Base-by-base conservation (phyloP, 2,329 filamentous ascomycete genomes). In the Verticillium dahliae region DNA sequence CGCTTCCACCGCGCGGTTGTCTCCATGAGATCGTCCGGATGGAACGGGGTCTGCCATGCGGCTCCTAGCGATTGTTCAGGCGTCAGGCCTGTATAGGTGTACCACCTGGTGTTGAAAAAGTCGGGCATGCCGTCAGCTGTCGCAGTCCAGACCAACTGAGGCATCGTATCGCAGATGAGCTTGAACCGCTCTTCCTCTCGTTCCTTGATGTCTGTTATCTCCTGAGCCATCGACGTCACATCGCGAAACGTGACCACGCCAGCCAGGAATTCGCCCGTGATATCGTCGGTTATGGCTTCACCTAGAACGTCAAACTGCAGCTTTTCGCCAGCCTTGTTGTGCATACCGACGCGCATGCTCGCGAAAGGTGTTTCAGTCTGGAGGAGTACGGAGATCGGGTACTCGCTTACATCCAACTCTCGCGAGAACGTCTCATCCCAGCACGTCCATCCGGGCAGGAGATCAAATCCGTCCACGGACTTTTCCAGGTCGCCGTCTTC, bases 71-170 rank as follows among this genome's bases (percentile, higher is more conserved):
- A 90, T 10, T 87, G 77, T 55, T 89, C 84, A 10, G 80, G 78
- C 0, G 80, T 81, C 31, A 92, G 73, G 0, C 90, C 89, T 0
- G 90, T 93, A 67, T 90, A 93, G n/a, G 85, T 82, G 68, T 90
- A 91, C 89, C 90, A 94, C n/a, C 87, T 79, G 56, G 85, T 83
- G 62, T 89, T 90, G 72, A 88, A 93, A 74, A 91, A 93, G 67
- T 93, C 90, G 66, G 85, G 81, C 33, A 77, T 67, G 0, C 90
- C 90, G 15, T 89, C 83, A 0, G 88, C 81, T 0, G 76, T 85
- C 0, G 90, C 85, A 0, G 89, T 92, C 89, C 90, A 94, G 5
- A 93, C 86, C 74, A 89, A 76, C 67, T 88, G 85, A 1, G 86
- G 85, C 82, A 89, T 87, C 22, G 83, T 88, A 65, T 93, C 90